Conservation (phyloP, 2,329 filamentous ascomycete species). For the Monosporascus sp. region DNA sequence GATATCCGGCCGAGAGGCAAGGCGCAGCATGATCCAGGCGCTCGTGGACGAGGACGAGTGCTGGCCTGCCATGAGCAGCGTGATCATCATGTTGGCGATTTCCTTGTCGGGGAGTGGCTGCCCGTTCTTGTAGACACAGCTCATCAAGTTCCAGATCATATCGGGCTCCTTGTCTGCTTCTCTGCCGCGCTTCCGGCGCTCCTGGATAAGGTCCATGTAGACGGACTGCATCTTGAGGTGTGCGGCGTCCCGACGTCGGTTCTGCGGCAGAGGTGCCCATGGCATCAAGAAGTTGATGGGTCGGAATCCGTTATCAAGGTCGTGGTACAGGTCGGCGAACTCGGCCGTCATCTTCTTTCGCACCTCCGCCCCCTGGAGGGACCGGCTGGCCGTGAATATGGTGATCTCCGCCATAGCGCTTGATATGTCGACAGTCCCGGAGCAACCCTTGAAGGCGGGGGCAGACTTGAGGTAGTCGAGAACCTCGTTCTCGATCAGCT, state of each 20-base stretch:
- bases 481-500: constrained; percentile 71
- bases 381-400: constrained; percentile 82
- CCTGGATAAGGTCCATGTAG: constrained; percentile 76
- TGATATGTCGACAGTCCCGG: constrained; percentile 66
- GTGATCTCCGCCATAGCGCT: constrained; percentile 79
- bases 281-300: constrained; percentile 87
- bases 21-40: constrained; percentile 77
- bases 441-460: constrained; percentile 60
- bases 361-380: constrained; percentile 81
- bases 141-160: constrained; percentile 90
- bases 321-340: constrained; percentile 78
- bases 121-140: constrained; percentile 78
- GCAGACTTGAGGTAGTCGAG: constrained; percentile 65
- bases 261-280: constrained; percentile 85
- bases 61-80: constrained; percentile 85
- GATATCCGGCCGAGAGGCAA: constrained; percentile 71
- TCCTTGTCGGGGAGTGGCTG: constrained; percentile 73
- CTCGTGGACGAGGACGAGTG: constrained; percentile 82
- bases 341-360: constrained; percentile 73
- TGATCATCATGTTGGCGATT: constrained; percentile 91
- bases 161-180: constrained; percentile 50
- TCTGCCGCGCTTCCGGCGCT: constrained; percentile 52
- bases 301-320: constrained; percentile 84
- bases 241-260: constrained; percentile 72
- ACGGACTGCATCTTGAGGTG: constrained; percentile 75